These are phyloP conservation scores for Apiospora kogelbergensis DNA, from an alignment of 2,329 filamentous ascomycete genomes.

Conservation along the genomic window DNA sequence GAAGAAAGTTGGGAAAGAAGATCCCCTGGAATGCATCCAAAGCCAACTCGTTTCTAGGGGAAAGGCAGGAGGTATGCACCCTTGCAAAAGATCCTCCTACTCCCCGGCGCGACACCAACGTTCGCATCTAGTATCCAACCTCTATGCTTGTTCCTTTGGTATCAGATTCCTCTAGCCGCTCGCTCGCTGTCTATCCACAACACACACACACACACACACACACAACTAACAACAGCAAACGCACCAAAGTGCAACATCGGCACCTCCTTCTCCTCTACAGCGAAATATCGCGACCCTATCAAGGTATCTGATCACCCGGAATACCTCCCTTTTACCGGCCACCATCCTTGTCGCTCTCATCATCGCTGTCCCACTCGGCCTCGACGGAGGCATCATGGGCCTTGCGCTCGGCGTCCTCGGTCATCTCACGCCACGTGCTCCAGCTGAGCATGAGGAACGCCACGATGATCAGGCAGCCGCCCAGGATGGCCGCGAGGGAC, in stretches of 20 bases:
- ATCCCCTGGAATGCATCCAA: neutral
- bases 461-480: constrained; percentile 83
- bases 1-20: neutral
- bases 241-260: neutral
- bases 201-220: neutral
- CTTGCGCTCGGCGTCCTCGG: constrained; percentile 72
- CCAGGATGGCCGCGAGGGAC: constrained; percentile 71
- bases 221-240: neutral
- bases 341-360: constrained; percentile 10
- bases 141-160: neutral
- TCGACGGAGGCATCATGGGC: constrained; percentile 16
- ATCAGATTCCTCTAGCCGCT: neutral
- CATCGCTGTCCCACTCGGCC: constrained; percentile 9
- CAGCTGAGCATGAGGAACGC: constrained; percentile 87
- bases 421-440: constrained; percentile 93
- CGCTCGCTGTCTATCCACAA: neutral
- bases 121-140: neutral
- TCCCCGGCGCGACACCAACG: neutral
- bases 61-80: neutral
- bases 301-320: neutral
- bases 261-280: neutral
- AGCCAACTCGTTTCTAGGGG: neutral
- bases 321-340: neutral
- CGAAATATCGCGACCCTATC: too few relatives aligned
- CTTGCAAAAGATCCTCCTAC: neutral